phyloP scores from a whole-genome alignment of 345 rosid genomes.

The Trapa incisa region DNA sequence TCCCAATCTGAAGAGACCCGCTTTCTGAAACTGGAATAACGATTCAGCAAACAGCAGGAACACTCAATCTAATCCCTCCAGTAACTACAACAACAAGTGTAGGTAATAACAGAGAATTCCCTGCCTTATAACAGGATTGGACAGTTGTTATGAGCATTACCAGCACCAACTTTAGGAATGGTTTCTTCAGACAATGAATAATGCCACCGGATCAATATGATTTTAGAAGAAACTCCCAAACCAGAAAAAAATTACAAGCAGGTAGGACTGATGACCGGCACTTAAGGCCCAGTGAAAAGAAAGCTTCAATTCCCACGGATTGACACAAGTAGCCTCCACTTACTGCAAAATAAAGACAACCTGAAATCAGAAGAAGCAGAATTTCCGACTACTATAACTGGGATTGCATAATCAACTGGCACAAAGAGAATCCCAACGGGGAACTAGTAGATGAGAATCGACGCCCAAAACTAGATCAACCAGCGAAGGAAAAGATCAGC shows the following conservation, averaged over 20 bases:
- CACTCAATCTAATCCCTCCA: slow-evolving; percentile 17
- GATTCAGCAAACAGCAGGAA: slow-evolving; percentile 18
- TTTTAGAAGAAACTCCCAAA: background rate
- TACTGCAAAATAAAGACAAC: background rate
- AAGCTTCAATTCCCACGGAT: background rate
- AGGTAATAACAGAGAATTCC: too few species aligned
- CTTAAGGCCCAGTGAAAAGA: background rate
- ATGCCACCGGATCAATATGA: background rate
- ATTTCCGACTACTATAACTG: background rate
- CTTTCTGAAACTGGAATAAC: slow-evolving; percentile 10
- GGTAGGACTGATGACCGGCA: background rate
- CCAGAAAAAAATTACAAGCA: background rate
- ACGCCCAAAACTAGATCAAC: background rate
- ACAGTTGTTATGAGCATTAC: background rate
- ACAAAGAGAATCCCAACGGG: background rate
- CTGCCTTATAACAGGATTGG: background rate
- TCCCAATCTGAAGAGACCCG: slow-evolving; percentile 24
- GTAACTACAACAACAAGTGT: slow-evolving; percentile 9
- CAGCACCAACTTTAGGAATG: background rate
- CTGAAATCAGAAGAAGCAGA: background rate
- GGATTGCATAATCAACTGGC: background rate
- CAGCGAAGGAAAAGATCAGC: background rate
- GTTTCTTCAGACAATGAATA: background rate
- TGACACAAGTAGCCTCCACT: background rate
- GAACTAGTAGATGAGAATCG: background rate